A percentile compares a stretch with the other conserved stretches of the same genome.
These are phyloP conservation scores for Chrysoporthe cubensis DNA, from an alignment of 2,329 filamentous ascomycete species.

Conservation along the genomic window DNA sequence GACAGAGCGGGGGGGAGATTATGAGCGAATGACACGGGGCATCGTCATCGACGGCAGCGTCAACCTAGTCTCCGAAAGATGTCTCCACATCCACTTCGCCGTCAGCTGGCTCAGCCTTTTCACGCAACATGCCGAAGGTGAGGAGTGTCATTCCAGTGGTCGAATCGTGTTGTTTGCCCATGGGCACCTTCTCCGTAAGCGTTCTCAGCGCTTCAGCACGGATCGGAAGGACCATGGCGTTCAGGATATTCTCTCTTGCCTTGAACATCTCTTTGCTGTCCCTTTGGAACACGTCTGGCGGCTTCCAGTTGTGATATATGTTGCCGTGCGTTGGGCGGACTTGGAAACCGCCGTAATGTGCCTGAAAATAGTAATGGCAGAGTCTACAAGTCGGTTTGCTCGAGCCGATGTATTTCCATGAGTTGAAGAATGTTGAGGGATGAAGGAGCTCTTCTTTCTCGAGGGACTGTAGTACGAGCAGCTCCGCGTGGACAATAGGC, in stretches of 20 bases:
- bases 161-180: conserved; percentile 16
- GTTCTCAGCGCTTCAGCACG: conserved; percentile 17
- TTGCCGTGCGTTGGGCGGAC: conserved; percentile 31
- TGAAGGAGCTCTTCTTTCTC: conserved; percentile 7
- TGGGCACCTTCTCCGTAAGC: conserved; percentile 13
- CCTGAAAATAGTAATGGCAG: conserved; percentile 32
- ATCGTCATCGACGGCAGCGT: neutral
- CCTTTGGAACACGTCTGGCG: conserved; percentile 27
- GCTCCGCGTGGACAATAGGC: conserved; percentile 32
- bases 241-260: conserved; percentile 16
- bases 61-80: neutral
- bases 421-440: conserved; percentile 30
- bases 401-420: conserved; percentile 32
- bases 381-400: conserved; percentile 34
- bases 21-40: neutral
- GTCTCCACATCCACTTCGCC: conserved; percentile 10
- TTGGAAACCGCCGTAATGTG: conserved; percentile 20
- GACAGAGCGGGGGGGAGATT: neutral
- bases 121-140: neutral
- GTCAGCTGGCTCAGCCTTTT: neutral
- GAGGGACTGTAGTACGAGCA: conserved; percentile 31
- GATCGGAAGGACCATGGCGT: conserved; percentile 9
- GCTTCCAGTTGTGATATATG: conserved; percentile 31
- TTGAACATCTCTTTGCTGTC: conserved; percentile 27
- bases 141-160: conserved; percentile 12